Evolutionary conservation across 1,284 basidiomycete species (phyloP), one percentile per base, ranked within the genome.

Genomic region (Filobasidium uniguttulatum): DNA sequence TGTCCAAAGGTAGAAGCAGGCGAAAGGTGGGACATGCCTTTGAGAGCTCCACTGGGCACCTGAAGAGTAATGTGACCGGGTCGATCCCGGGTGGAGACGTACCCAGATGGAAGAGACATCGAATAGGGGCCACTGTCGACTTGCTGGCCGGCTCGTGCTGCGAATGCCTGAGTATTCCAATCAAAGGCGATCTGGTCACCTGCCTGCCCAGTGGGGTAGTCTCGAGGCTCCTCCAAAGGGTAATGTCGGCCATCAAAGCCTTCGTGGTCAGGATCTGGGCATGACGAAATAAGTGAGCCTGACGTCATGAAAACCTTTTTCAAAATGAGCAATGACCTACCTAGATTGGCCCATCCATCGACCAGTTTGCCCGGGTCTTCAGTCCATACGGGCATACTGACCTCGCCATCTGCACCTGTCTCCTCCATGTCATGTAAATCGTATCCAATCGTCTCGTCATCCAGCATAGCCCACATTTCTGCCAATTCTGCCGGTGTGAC

Each of bases 381-480:
- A 15, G 40, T 14, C 40, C 40, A 43, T 15, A 28, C 29, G 23
- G 23, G 12, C 26, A 12, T 8, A 19, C 25, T 29, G 12, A 14
- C 12, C 20, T 12, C 19, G 12, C n/a, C 36, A 38, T 38, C 36
- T 6, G 36, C 23, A 22, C 23, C 19, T 15, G 26, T 26, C 15
- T 10, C 36, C 8, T 19, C 36, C 12, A 14, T 38, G 10, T 10
- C 8, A 33, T 33, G 31, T 10, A 33, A 33, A 19, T 38, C 36
- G 12, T 12, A 38, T 8, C 36, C 36, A 9, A 43, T 46, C 19
- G 14, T 43, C n/a, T 52, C 50, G 9, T 52, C 50, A 10, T 52
- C 46, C 29, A 52, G 40, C 23, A 52, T 14, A 5, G 43, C 45
- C 50, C 50, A 52, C 50, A 52, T 52, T 25, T 52, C 50, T 26